Base-by-base conservation (phyloP, 1,284 basidiomycete genomes). In the Tylopilus orsonianus region DNA sequence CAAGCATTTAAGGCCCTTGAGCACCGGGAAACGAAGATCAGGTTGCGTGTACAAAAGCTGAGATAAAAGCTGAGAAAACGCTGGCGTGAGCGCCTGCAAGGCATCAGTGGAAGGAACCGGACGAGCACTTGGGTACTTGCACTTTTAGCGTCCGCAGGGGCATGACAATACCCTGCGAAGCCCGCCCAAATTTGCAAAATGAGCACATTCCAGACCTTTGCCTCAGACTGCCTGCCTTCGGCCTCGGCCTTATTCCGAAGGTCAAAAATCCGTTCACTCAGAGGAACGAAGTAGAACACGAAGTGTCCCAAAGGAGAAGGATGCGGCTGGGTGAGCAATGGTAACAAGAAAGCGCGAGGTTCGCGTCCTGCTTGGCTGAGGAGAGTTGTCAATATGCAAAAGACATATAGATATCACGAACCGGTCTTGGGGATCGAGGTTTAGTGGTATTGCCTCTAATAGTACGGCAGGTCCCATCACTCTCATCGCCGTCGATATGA, bases 121-220 rank as follows among this genome's bases (percentile, higher is more conserved):
- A 54, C 41, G 13, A n/a, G 7, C 13, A 34, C 43, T 22, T 0
- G 14, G 44, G 33, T 18, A 51, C 58, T 54, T 46, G 41, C 56
- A 42, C 36, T 66, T 57, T 75, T 70, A 35, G 87, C 66, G 57
- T 88, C 82, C n/a, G 69, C 59, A 34, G 81, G 70, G 16, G 72
- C 78, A 62, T 78, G 77, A 56, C 94, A 87, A 70, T 97, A 97
- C 14, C 89, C 82, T 4, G 87, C 83, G 55, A 98, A 80, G 44
- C 95, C 93, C 52, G 83, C 78, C 96, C 96, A 98, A 40, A 97
- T 83, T 69, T 99, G 96, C 26, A 88, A 84, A 32, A 97, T 85
- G 27, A 98, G 77, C 9, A 96, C 93, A 58, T 84, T 89, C 88
- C 92, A 97, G 39, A 97, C 85, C 70, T 98, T 98, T 16, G 88